Conservation (phyloP, 805 yeast genomes). For the Yarrowia bubula region DNA sequence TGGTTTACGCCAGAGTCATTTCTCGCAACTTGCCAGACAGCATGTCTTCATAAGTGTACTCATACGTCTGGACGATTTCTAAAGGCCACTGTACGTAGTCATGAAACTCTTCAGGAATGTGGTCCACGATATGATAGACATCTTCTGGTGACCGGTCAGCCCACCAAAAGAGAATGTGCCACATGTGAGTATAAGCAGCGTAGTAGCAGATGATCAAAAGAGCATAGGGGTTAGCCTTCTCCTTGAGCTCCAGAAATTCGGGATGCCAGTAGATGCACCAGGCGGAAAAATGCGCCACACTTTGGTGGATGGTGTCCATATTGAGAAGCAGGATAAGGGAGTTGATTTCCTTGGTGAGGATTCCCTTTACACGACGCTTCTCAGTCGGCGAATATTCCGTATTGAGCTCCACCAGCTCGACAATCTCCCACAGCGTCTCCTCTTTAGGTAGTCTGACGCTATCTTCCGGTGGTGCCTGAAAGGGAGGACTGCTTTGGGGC, state of each 20-base stretch:
- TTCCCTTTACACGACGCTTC: neutral
- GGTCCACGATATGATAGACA: neutral
- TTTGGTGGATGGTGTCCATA: neutral
- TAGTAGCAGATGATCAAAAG: conserved; percentile 2
- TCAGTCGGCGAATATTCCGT: neutral
- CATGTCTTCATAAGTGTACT: neutral
- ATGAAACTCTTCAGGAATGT: neutral
- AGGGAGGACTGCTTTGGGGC: neutral
- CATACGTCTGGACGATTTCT: neutral
- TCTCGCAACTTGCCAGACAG: neutral
- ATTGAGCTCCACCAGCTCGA: conserved; percentile 1
- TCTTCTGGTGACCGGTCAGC: neutral
- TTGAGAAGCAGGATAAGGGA: neutral
- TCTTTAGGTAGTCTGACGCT: neutral
- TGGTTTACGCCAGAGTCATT: neutral
- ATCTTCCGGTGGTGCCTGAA: neutral
- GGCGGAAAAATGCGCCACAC: conserved; percentile 5
- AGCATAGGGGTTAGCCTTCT: neutral
- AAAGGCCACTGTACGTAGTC: conserved; percentile 6
- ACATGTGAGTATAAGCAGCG: conserved; percentile 10
- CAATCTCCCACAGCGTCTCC: conserved; percentile 13
- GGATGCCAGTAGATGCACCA: conserved; percentile 19
- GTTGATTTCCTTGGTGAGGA: conserved; percentile 9
- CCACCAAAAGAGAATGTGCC: conserved; percentile 25
- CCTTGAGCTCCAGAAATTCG: neutral